A percentile compares a stretch with the other conserved stretches of the same genome.
Evolutionary conservation across 1,284 basidiomycete species (phyloP).

Genomic region (Spongispora temasekensis): DNA sequence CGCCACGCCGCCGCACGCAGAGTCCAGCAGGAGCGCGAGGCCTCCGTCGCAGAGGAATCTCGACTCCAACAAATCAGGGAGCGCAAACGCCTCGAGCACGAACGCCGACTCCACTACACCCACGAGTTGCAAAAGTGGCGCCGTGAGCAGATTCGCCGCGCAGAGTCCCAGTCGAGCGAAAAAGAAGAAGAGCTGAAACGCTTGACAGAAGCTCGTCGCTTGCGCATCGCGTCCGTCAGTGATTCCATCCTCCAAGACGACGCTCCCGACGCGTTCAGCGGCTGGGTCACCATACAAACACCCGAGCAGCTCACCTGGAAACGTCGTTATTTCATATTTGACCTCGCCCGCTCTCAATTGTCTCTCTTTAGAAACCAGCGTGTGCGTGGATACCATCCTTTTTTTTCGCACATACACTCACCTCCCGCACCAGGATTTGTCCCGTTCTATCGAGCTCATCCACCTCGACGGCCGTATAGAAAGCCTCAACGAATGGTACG

Average conservation of each 20-base stretch:
- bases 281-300: conserved; percentile 69
- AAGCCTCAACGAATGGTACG: conserved; percentile 62
- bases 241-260: conserved; percentile 44
- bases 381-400: conserved; percentile 38
- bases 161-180: conserved; percentile 46
- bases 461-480: conserved; percentile 47
- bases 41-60: conserved; percentile 53
- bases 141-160: conserved; percentile 48
- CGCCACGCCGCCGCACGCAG: conserved; percentile 48
- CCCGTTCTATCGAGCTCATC: conserved; percentile 49
- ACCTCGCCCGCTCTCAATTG: conserved; percentile 43
- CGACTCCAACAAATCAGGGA: conserved; percentile 48
- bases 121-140: conserved; percentile 58
- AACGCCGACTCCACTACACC: conserved; percentile 55
- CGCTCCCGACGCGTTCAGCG: conserved; percentile 46
- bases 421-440: conserved; percentile 44
- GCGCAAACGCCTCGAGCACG: conserved; percentile 49
- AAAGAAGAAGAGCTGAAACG: conserved; percentile 46
- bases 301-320: conserved; percentile 62
- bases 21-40: conserved; percentile 46
- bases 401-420: conserved; percentile 6
- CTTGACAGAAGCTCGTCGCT: conserved; percentile 47
- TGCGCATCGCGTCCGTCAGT: conserved; percentile 46
- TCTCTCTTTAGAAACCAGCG: conserved; percentile 57
- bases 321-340: conserved; percentile 63